A percentile compares a stretch with the other conserved stretches of the same genome.
Conservation (phyloP, 345 rosid genomes). For the Hibiscus tridactylites region DNA sequence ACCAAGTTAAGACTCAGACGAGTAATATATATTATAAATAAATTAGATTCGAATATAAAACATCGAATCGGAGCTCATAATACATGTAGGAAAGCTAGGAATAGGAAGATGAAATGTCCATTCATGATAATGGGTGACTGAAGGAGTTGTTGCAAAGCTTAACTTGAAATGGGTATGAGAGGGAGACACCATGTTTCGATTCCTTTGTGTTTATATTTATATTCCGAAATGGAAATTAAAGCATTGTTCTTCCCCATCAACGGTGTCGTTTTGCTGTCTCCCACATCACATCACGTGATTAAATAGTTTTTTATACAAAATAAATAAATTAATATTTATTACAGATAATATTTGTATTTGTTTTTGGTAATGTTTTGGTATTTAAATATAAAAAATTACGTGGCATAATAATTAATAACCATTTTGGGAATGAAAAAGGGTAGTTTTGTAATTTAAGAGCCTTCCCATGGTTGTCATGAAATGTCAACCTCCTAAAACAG, state of each 20-base stretch:
- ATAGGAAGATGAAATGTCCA: conserved; percentile 6
- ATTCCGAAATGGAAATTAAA: not conserved
- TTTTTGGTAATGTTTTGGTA: no score
- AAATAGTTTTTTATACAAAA: no score
- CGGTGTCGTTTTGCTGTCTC: not conserved
- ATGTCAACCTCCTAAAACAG: conserved; percentile 13
- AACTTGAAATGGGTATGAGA: conserved; percentile 6
- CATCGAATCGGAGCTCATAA: not conserved
- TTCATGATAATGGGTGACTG: conserved; percentile 6
- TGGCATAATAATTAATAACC: no score
- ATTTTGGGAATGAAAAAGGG: not conserved
- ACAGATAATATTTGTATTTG: no score
- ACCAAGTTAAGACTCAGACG: no score
- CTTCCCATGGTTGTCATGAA: conserved; percentile 6
- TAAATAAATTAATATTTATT: no score
- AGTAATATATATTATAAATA: no score
- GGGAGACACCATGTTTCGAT: conserved; percentile 12
- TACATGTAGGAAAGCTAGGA: not conserved
- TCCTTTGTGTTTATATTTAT: not conserved
- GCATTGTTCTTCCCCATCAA: not conserved
- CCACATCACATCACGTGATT: no score
- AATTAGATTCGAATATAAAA: no score
- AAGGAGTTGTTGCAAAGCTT: conserved; percentile 18
- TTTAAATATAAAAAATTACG: no score
- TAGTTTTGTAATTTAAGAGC: conserved; percentile 1